phyloP scores from a whole-genome alignment of 352 stramenopile genomes.

The Pythium monospermum region DNA sequence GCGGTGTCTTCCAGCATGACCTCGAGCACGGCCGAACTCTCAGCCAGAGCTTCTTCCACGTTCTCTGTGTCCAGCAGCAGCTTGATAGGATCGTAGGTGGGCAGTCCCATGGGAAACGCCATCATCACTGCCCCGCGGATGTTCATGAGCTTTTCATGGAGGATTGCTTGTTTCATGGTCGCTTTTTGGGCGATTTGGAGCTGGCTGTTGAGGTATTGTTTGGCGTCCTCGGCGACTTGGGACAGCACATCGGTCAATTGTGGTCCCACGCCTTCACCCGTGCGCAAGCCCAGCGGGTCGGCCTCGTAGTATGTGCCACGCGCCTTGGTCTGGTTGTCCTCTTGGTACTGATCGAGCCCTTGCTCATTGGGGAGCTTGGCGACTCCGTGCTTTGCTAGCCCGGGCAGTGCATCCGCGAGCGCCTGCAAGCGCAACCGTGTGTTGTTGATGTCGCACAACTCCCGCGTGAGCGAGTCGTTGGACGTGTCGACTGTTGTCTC shows the following conservation, averaged over 20 bases:
- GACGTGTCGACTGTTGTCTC: constrained; percentile 66
- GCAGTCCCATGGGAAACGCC: constrained; percentile 94
- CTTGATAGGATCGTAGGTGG: constrained; percentile 85
- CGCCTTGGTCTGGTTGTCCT: constrained; percentile 34
- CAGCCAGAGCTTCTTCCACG: constrained; percentile 48
- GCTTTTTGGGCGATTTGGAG: constrained; percentile 66
- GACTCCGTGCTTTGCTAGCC: constrained; percentile 77
- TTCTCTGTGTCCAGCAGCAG: constrained; percentile 75
- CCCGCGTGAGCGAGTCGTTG: constrained; percentile 84
- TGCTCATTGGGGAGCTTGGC: constrained; percentile 83
- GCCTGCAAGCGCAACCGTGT: constrained; percentile 57
- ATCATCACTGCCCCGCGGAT: constrained; percentile 90
- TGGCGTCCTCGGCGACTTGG: constrained; percentile 70
- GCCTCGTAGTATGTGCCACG: constrained; percentile 80
- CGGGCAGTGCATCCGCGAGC: constrained; percentile 71
- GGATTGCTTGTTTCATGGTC: constrained; percentile 40
- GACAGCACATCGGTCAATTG: constrained; percentile 76
- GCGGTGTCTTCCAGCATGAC: constrained; percentile 80
- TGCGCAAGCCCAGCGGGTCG: constrained; percentile 84
- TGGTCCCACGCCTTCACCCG: constrained; percentile 81
- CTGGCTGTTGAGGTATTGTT: constrained; percentile 63
- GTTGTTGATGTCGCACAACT: constrained; percentile 85
- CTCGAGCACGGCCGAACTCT: constrained; percentile 70
- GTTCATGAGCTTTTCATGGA: constrained; percentile 92
- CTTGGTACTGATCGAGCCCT: constrained; percentile 86